These are phyloP conservation scores for Nitzschia putrida DNA, from an alignment of 108 stramenopile genomes.

Conservation along the genomic window DNA sequence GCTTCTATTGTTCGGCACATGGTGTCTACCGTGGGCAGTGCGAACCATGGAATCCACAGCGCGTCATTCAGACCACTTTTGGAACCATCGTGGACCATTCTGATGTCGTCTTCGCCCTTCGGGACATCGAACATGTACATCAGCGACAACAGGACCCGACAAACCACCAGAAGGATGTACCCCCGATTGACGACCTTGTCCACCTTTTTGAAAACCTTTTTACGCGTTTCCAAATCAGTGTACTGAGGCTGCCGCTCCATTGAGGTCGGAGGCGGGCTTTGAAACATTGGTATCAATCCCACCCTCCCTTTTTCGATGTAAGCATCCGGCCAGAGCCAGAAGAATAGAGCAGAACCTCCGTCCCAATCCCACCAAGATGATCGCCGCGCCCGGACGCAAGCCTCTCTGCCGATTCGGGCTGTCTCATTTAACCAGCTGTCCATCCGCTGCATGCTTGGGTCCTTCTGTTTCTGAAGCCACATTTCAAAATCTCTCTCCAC, in stretches of 20 bases:
- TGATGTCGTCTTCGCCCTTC: conserved; percentile 40
- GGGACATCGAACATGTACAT: conserved; percentile 32
- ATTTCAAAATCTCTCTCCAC: too few relatives aligned
- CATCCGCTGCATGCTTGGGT: too few relatives aligned
- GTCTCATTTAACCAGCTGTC: too few relatives aligned
- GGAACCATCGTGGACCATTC: conserved; percentile 51
- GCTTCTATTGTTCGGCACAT: conserved; percentile 16
- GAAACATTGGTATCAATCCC: conserved; percentile 16
- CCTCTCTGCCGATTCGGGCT: too few relatives aligned
- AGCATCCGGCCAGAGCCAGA: conserved; percentile 39
- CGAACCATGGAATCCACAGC: conserved; percentile 40
- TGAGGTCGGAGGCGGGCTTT: neutral
- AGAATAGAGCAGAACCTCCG: conserved; percentile 28
- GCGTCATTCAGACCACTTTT: conserved; percentile 37
- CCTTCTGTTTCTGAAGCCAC: too few relatives aligned
- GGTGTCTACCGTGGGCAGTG: conserved; percentile 37
- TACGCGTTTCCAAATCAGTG: neutral
- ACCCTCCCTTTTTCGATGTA: conserved; percentile 20
- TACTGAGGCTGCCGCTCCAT: neutral
- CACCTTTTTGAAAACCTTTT: conserved; percentile 3
- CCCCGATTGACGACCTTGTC: neutral
- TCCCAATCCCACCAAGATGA: conserved; percentile 45
- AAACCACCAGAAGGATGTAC: conserved; percentile 14
- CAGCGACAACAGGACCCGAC: neutral
- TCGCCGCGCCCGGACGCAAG: conserved; percentile 2